Conservation (phyloP, 2,329 filamentous ascomycete species). For the Zasmidium cellare region DNA sequence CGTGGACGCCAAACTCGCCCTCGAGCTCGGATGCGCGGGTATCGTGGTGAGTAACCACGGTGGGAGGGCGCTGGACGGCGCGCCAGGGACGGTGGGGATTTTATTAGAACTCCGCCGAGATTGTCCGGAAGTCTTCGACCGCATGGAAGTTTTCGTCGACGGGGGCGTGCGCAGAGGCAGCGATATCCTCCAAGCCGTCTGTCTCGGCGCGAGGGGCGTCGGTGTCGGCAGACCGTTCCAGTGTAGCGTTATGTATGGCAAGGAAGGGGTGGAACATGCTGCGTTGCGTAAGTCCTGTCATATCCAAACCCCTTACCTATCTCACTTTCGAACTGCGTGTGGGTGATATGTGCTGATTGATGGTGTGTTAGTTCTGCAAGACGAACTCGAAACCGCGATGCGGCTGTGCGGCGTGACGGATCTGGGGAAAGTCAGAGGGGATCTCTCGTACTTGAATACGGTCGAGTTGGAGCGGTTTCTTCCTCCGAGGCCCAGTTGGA, state of each 20-base stretch:
- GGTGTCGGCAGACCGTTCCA: conserved; percentile 64
- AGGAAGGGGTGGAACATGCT: conserved; percentile 51
- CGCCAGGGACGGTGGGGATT: conserved; percentile 56
- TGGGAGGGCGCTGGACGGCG: conserved; percentile 51
- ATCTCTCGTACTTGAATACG: conserved; percentile 55
- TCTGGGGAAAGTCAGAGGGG: conserved; percentile 61
- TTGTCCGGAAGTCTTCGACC: conserved; percentile 61
- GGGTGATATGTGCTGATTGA: conserved; percentile 17
- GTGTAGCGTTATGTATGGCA: conserved; percentile 62
- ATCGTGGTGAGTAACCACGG: conserved; percentile 55
- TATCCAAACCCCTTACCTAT: too few species aligned
- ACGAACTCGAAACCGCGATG: conserved; percentile 68
- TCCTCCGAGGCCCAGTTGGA: conserved; percentile 31
- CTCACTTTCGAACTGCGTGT: neutral
- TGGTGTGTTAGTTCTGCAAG: conserved; percentile 42
- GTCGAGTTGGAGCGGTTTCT: conserved; percentile 54
- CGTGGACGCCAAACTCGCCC: conserved; percentile 44
- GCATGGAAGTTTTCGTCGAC: conserved; percentile 64
- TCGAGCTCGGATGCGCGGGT: conserved; percentile 45
- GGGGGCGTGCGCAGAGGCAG: conserved; percentile 64
- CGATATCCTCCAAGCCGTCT: conserved; percentile 67
- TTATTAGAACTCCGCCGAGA: conserved; percentile 63
- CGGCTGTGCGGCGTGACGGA: conserved; percentile 64
- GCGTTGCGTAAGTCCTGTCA: conserved; percentile 52
- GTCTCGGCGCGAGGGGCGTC: conserved; percentile 61